These are phyloP conservation scores for Penicillium salamii DNA, from an alignment of 495 filamentous ascomycete genomes.

Conservation along the genomic window DNA sequence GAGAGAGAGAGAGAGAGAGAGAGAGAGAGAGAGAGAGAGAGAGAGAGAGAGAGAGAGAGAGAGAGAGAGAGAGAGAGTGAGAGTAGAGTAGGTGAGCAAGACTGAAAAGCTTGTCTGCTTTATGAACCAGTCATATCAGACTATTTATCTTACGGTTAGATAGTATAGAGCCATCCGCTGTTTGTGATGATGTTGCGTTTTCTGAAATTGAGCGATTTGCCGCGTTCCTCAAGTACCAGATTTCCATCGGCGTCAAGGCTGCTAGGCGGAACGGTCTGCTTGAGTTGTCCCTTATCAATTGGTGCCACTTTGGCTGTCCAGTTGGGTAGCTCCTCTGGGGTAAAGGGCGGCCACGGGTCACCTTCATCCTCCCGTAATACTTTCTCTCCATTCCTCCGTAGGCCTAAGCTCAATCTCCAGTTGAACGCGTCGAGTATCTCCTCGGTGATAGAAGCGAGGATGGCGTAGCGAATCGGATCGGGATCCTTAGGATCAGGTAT, in stretches of 20 bases:
- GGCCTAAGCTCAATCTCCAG: constrained; percentile 34
- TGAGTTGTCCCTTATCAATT: constrained; percentile 19
- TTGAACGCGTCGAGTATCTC: constrained; percentile 37
- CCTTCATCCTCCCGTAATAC: constrained; percentile 23
- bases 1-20: no score
- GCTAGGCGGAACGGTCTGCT: constrained; percentile 11
- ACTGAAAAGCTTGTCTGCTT: no score
- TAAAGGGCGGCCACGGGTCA: constrained; percentile 24
- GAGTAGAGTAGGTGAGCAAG: no score
- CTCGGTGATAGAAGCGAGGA: constrained; percentile 36
- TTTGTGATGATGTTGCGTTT: constrained; percentile 32
- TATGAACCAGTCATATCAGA: no score
- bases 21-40: no score
- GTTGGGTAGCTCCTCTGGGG: constrained; percentile 15
- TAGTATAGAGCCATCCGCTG: constrained; percentile 30
- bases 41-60: no score
- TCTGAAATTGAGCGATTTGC: constrained; percentile 21
- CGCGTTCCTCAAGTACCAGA: constrained; percentile 25
- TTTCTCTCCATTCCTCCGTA: constrained; percentile 29
- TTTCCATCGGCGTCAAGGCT: constrained; percentile 16
- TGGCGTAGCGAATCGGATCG: constrained; percentile 37
- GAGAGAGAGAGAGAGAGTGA: no score
- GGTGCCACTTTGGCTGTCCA: constrained; percentile 23
- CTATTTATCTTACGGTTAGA: constrained; percentile 12
- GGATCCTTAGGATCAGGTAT: constrained; percentile 36